phyloP scores from a whole-genome alignment of 2,329 filamentous ascomycete genomes.

The Cordyceps javanica region DNA sequence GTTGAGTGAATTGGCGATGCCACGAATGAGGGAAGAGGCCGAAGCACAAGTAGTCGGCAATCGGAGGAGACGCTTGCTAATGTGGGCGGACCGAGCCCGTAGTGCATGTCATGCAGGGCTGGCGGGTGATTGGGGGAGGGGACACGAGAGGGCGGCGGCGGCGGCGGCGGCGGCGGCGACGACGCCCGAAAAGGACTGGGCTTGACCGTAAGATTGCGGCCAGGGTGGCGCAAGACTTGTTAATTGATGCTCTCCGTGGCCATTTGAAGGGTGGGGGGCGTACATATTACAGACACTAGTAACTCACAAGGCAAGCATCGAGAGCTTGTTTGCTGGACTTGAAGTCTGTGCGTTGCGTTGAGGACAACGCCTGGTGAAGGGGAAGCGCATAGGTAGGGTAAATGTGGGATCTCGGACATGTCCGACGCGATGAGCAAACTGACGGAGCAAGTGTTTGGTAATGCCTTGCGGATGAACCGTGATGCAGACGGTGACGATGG shows the following conservation, averaged over 20 bases:
- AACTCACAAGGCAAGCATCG: background rate
- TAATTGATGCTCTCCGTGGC: background rate
- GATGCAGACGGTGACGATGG: background rate
- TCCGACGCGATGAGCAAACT: background rate
- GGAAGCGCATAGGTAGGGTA: background rate
- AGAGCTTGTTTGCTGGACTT: background rate
- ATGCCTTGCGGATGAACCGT: background rate
- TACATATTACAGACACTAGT: no score
- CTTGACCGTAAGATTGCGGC: conserved; percentile 6
- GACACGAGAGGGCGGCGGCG: background rate
- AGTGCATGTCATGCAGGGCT: background rate
- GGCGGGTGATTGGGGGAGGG: background rate
- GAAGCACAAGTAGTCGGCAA: background rate
- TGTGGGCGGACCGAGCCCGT: background rate
- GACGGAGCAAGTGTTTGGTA: background rate
- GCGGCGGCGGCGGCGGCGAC: background rate
- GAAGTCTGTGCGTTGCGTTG: background rate
- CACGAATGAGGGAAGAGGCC: background rate
- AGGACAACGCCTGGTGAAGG: background rate
- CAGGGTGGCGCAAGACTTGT: background rate
- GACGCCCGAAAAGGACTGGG: background rate
- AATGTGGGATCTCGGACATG: background rate
- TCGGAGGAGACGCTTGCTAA: conserved; percentile 1
- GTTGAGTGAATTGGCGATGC: background rate
- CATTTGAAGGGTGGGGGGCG: background rate